Conservation (phyloP, 768 basidiomycete species). For the Sistotremastrum niveocremeum region DNA sequence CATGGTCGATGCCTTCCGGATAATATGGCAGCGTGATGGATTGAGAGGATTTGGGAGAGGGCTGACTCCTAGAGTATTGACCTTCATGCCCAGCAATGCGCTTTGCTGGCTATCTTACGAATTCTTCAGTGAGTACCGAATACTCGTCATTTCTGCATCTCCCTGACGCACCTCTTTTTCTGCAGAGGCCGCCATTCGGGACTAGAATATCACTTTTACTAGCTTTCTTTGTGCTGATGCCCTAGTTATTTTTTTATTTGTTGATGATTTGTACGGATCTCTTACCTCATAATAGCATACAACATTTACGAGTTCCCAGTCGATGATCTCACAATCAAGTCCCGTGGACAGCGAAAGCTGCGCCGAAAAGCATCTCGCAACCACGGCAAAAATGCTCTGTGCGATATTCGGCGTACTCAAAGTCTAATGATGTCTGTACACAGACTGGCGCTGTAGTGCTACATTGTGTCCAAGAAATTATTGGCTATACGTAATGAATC, state of each 20-base stretch:
- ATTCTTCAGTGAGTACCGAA: constrained; percentile 76
- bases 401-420: too few relatives aligned
- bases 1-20: constrained; percentile 75
- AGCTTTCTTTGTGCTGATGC: too few relatives aligned
- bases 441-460: too few relatives aligned
- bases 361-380: too few relatives aligned
- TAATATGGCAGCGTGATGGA: constrained; percentile 83
- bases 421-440: too few relatives aligned
- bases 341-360: too few relatives aligned
- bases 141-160: not conserved
- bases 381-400: too few relatives aligned
- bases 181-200: constrained; percentile 54
- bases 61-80: constrained; percentile 80
- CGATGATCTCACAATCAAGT: too few relatives aligned
- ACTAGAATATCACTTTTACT: constrained; percentile 6
- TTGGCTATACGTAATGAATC: too few relatives aligned
- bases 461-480: too few relatives aligned
- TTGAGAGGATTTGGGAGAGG: constrained; percentile 77
- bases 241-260: too few relatives aligned
- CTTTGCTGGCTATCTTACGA: constrained; percentile 97
- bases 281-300: not conserved
- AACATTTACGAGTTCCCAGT: not conserved
- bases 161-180: constrained; percentile 5
- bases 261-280: not conserved
- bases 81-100: constrained; percentile 94